Evolutionary conservation across 345 rosid species (phyloP), one percentile per base, ranked within the genome.

Genomic region (Pugionium dolabratum): DNA sequence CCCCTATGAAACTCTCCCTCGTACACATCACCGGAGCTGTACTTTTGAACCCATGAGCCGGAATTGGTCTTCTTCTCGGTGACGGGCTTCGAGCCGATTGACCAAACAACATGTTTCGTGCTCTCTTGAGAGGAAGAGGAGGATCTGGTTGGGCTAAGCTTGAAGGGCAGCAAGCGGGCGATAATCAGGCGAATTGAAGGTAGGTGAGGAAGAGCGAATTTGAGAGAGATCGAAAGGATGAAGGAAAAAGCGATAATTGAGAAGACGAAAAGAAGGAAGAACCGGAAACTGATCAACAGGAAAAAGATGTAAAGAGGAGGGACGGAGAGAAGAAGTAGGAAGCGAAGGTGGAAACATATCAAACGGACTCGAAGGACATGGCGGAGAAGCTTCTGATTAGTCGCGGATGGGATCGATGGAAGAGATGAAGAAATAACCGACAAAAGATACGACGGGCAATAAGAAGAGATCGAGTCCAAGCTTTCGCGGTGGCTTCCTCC

Each of bases 1-100:
- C 94, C 96, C 31, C 43, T 76, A 33, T 81, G 94, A 71, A 89
- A 89, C 70, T 89, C 96, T 41, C 96, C 96, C 57, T 89, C 96
- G 53, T 86, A 89, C 5, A 85, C 88, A 84, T 89, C 94, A 48
- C 89, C 88, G 2, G 86, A 85, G 62, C 89, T 81, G 41, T 82
- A 85, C 73, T 76, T 81, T 27, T 84, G 83, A 65, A 89, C 93
- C 87, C 83, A 79, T 7, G 84, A 82, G 7, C 96, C 96, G 2
- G 91, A 86, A 59, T 63, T 79, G 0, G 71, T 74, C 71, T 68
- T 79, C 71, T 79, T 82, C 73, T 81, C 83, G 0, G 52, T 55
- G 1, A 82, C 85, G 5, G 87, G 85, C 75, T 81, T 85, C 33
- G 94, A 79, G 18, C 94, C 96, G 62, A 89, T 89, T 43, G 96